Evolutionary conservation across 179 eudicot genomes (phyloP).

Genomic region (Patellifolia procumbens): DNA sequence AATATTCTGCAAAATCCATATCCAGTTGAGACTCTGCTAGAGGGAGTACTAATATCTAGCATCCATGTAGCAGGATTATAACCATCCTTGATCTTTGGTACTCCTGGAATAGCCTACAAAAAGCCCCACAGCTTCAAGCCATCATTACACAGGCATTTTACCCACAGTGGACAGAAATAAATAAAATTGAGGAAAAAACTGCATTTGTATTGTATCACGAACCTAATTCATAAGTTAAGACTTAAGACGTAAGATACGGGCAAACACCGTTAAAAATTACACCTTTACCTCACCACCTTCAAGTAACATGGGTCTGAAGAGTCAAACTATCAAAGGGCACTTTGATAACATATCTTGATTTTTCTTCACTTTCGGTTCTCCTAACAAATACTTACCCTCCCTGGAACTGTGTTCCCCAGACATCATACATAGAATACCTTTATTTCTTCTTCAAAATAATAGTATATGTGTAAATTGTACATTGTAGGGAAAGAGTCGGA

Average conservation of each 20-base stretch:
- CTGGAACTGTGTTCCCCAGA: background rate
- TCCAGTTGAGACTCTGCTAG: slow-evolving; percentile 32
- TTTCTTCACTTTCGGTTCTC: background rate
- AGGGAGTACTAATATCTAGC: slow-evolving; percentile 32
- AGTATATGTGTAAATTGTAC: background rate
- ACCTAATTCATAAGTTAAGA: background rate
- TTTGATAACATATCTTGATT: background rate
- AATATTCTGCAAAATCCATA: slow-evolving; percentile 30
- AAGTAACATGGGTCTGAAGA: background rate
- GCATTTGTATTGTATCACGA: background rate
- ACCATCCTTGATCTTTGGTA: slow-evolving; percentile 32
- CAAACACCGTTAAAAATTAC: background rate
- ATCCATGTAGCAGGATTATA: slow-evolving; percentile 45
- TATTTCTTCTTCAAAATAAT: background rate
- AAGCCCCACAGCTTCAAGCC: background rate
- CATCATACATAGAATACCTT: background rate
- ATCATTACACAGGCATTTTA: background rate
- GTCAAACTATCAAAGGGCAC: background rate
- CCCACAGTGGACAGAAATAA: background rate
- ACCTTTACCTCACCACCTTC: no score
- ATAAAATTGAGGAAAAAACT: background rate
- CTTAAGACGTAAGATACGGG: background rate
- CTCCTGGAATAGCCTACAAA: slow-evolving; percentile 34
- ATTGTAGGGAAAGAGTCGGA: background rate
- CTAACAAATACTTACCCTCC: background rate